Evolutionary conservation across 345 rosid genomes (phyloP), one percentile per base, ranked within the genome.

Genomic region (Populus pruinosa): DNA sequence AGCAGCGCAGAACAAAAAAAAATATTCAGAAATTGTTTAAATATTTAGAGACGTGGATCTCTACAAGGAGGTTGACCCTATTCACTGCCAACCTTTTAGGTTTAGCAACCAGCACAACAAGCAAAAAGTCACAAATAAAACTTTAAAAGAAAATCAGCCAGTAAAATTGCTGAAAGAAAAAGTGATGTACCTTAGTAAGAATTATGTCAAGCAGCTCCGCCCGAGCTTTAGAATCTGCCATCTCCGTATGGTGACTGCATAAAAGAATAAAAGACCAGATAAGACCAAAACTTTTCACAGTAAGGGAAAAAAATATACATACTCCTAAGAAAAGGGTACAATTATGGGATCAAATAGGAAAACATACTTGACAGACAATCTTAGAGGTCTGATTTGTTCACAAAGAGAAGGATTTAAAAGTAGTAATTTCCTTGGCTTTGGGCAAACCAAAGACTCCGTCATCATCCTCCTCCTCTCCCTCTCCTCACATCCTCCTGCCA

Each of bases 121-220:
- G 2, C n/a, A 68, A 8, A 27, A 39, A n/a, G 6, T n/a, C 63
- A 56, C 27, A n/a, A 9, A n/a, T 1, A 6, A 78, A 13, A 21
- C 39, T 23, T 43, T 25, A 4, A 2, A 55, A 13, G 17, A 68
- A 36, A 29, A 2, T 61, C 20, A 5, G 23, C 2, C n/a, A 8
- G 7, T 50, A 12, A 23, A 76, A 47, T 27, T 8, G 7, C 64
- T 64, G 21, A 35, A 70, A 44, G 63, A 39, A 2, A 47, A 49
- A 74, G 53, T 8, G 55, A 81, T 2, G 11, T 10, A 89, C 97
- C 97, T 83, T 87, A 49, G 83, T 66, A 74, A 85, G 89, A 76
- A 92, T 78, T 14, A 90, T 64, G 79, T 92, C 97, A 18, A 90
- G 84, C 80, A 92, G 90, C 61, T 92, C 97, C n/a, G 89, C 70